Evolutionary conservation across 2,329 filamentous ascomycete species (phyloP), one percentile per base, ranked within the genome.

Genomic region (Fusarium sp.): DNA sequence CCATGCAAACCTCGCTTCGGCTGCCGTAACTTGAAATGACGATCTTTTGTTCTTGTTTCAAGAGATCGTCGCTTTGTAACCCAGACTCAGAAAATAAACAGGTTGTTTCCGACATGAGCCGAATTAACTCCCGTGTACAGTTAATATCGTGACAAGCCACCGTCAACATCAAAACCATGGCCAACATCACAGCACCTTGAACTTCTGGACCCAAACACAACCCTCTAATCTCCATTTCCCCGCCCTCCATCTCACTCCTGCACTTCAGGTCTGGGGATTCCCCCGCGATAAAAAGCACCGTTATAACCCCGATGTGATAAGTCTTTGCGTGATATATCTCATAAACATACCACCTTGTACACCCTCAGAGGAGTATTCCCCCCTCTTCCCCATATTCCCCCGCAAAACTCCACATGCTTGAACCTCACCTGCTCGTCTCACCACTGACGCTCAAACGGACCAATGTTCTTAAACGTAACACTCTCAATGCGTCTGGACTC

Each of bases 371-470:
- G 12, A 16, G n/a, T n/a, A 35, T 46, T 30, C 33, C 43, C 57
- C 62, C 49, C 64, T 53, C 58, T 69, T 65, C 60, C 66, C 61
- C 67, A 67, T 60, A 53, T 67, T 71, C 70, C 70, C 70, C 71
- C 70, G 53, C 70, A 73, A 57, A 64, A 72, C 59, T 69, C 67
- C 60, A 68, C 63, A 57, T 46, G 40, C 49, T 33, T 33, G 23
- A 53, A 62, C 64, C 38, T 62, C 68, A 60, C 56, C 54, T 71
- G 35, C 35, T 64, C 35, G 54, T 73, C 69, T 70, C 70, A 70
- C 70, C 52, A 72, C 49, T 42, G 35, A 44, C 21, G 8, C 47
- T 52, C 47, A 52, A 52, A 33, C 30, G n/a, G 6, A 18, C 13
- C 32, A 53, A 35, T 23, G 16, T 7, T 35, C 18, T 7, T 19